A percentile compares a stretch with the other conserved stretches of the same genome.
phyloP scores from a whole-genome alignment of 371 early-diverging fungal species.

The Haplosporangium sp. region DNA sequence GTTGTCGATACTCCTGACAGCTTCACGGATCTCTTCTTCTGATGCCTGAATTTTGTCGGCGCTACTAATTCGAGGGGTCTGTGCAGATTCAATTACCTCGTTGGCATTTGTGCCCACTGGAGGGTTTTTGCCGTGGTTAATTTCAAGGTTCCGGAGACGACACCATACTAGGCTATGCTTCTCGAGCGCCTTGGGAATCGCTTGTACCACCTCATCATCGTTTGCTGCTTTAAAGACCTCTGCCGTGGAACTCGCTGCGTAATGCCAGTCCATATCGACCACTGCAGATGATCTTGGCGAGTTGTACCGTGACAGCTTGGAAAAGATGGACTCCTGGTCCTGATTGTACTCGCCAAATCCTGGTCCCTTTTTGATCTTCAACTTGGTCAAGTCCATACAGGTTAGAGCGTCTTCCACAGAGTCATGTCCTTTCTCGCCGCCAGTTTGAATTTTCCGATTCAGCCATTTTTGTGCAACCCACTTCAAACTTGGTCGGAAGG shows the following conservation, averaged over 20 bases:
- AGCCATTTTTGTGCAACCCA: slow-evolving; percentile 66
- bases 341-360: slow-evolving; percentile 61
- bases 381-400: slow-evolving; percentile 74
- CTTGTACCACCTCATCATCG: slow-evolving; percentile 40
- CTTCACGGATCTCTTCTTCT: slow-evolving; percentile 35
- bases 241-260: slow-evolving; percentile 7
- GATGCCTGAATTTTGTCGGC: slow-evolving; percentile 11
- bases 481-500: slow-evolving; percentile 65
- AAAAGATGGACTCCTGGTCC: slow-evolving; percentile 61
- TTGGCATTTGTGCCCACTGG: not conserved
- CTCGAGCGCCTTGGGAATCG: slow-evolving; percentile 17
- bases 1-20: slow-evolving; percentile 37
- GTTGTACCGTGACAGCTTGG: slow-evolving; percentile 57
- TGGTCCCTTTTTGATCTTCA: slow-evolving; percentile 65
- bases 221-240: slow-evolving; percentile 14
- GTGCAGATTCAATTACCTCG: not conserved
- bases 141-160: slow-evolving; percentile 49
- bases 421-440: slow-evolving; percentile 70
- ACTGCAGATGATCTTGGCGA: slow-evolving; percentile 57
- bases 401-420: slow-evolving; percentile 80
- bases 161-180: slow-evolving; percentile 53
- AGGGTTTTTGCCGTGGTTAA: slow-evolving; percentile 33
- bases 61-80: not conserved
- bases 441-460: slow-evolving; percentile 68
- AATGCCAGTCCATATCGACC: slow-evolving; percentile 49